Evolutionary conservation across 169 alveolate genomes (phyloP).

Genomic region (Blepharisma undulans): DNA sequence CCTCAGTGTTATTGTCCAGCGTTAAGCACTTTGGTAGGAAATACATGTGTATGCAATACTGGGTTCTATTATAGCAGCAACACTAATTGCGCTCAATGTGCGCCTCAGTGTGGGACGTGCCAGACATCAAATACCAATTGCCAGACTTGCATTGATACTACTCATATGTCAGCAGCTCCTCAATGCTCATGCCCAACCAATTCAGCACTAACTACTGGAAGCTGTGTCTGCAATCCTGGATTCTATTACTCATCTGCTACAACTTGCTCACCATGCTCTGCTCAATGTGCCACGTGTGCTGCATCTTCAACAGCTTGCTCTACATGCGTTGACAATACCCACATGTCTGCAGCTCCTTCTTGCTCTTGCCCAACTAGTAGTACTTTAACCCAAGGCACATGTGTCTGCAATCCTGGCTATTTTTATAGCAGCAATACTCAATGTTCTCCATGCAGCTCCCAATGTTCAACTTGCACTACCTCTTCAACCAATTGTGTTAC

Average conservation of each 20-base stretch:
- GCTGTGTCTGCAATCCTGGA: neutral
- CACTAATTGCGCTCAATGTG: neutral
- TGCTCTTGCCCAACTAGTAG: neutral
- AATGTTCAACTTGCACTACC: neutral
- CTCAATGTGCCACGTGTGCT: neutral
- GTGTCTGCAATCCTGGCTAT: neutral
- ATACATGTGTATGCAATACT: neutral
- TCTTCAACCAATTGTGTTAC: neutral
- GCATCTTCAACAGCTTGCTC: neutral
- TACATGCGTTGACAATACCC: neutral
- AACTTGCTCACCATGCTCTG: neutral
- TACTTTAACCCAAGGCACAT: neutral
- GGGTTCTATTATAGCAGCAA: neutral
- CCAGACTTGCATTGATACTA: neutral
- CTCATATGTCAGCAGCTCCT: neutral
- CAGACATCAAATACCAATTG: neutral
- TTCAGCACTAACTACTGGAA: neutral
- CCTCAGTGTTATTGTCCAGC: neutral
- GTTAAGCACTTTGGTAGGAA: neutral
- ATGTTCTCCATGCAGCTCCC: neutral
- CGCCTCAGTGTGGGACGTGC: neutral
- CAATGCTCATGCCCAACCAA: neutral
- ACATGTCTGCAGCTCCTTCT: neutral
- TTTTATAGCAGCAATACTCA: neutral
- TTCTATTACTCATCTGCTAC: neutral